Base-by-base conservation (phyloP, 2,329 filamentous ascomycete species). In the Coleophoma eucalyptorum region DNA sequence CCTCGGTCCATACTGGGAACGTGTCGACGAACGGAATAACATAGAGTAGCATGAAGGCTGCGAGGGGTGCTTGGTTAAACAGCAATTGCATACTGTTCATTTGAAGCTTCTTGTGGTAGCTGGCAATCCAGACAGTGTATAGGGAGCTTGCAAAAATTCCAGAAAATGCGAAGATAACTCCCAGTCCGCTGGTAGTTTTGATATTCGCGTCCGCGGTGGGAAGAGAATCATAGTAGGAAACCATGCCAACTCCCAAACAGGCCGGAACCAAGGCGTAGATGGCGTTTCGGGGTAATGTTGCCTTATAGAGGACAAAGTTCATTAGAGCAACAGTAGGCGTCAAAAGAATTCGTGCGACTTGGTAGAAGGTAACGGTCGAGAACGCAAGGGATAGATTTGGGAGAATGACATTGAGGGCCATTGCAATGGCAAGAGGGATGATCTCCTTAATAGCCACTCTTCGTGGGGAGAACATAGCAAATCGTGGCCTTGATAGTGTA, bases 41-140 rank as follows among this genome's bases (percentile, higher is more conserved):
- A 58, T 86, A 86, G 26, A 87, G 74, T 48, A 88, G 74, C 56
- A 87, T 65, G 53, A 84, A 74, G 2, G 79, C 77, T 19, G 82
- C 80, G 2, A 86, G 70, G 2, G 84, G 83, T 2, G 84, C 81
- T 66, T 87, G 84, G 66, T 86, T 87, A 68, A 81, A 81, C 11
- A 89, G 73, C 32, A 89, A 70, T 69, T 88, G 85, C 77, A 86
- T 84, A 67, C 82, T 86, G 56, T 77, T 79, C 70, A 87, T 81
- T 54, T 83, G 75, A 19, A 87, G 73, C 66, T 80, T 84, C 54
- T 80, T 77, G 64, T 86, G 81, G 62, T 83, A 87, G 60, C 76
- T 78, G 47, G 79, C 76, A 61, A 87, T 85, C 81, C 82, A 86
- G 52, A 87, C 79, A 0, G 84, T 87, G 65, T 88, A 88, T 15